Evolutionary conservation across 352 stramenopile species (phyloP), one percentile per base, ranked within the genome.

Genomic region (Phytophthora fragariae): DNA sequence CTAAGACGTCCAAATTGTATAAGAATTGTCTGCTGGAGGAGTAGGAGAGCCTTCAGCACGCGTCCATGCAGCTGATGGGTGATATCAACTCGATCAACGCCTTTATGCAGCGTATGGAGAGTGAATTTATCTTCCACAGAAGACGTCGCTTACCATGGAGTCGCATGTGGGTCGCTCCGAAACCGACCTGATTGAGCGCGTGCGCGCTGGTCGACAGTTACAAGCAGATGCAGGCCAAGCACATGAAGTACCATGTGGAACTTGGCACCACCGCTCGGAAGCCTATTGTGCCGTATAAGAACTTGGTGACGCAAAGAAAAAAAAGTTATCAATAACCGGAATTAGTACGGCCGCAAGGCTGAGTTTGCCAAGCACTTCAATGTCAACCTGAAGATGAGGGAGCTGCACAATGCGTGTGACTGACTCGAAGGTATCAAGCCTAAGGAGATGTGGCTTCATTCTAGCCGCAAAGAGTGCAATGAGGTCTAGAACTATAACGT

Each of bases 91-190:
- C 88, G 62, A 95, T 96, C 75, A 92, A 94, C 63, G 81, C 84
- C 33, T 96, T 96, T 67, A 96, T 96, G 90, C 85, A 95, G 77
- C 90, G 90, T 62, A 96, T 96, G 86, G 89, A 96, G 77, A 94
- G 84, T 76, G 89, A 96, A 71, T 5, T 56, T 96, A 60, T 91
- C 83, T 61, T 76, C 85, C n/a, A 94, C 88, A 96, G 71, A 96
- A 96, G 86, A 89, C 84, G 2, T 95, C 88, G 63, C 86, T 96
- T 14, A 76, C 85, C 10, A 96, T 95, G 82, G 89, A 96, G 73
- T 86, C 68, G 58, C 88, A 96, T 57, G 86, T 96, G 50, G 86
- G 88, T 58, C 89, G 88, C 46, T 89, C 88, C 5, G 89, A 96
- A 66, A 75, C 73, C 21, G 89, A 96, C 72, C 71, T 96, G 31